These are phyloP conservation scores for Berberis thunbergii DNA, from an alignment of 164 flowering plant genomes.

Conservation along the genomic window DNA sequence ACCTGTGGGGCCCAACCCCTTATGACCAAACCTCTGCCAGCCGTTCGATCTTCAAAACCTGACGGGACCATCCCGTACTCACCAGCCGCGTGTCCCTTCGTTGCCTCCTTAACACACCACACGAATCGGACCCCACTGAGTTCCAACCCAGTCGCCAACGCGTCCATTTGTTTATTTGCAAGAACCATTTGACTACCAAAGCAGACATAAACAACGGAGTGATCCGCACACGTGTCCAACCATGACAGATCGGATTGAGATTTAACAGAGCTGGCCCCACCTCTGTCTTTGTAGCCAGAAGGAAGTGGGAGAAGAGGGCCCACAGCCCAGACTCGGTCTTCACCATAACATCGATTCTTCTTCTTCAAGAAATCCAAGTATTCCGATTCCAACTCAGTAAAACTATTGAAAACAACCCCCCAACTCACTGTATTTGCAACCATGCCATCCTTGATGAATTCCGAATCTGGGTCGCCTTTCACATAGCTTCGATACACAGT, in stretches of 20 bases:
- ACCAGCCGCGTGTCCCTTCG: background rate
- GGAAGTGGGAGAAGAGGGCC: background rate
- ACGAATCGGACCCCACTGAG: slow-evolving; percentile 2
- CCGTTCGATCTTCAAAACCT: slow-evolving; percentile 5
- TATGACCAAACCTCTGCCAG: slow-evolving; percentile 1
- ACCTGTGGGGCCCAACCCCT: slow-evolving; percentile 10
- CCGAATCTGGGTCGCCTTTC: slow-evolving; percentile 23
- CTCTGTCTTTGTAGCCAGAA: background rate
- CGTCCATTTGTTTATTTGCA: slow-evolving; percentile 1
- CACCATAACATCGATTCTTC: background rate
- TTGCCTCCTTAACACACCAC: background rate
- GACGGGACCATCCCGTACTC: slow-evolving; percentile 1
- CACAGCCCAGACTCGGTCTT: slow-evolving; percentile 10
- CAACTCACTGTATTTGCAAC: slow-evolving; percentile 25
- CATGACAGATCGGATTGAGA: slow-evolving; percentile 1
- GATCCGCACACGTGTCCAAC: slow-evolving; percentile 8
- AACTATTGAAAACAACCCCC: slow-evolving; percentile 33
- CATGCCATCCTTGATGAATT: slow-evolving; percentile 16
- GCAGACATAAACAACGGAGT: slow-evolving; percentile 7
- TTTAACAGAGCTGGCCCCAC: slow-evolving; percentile 8
- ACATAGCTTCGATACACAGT: slow-evolving; percentile 17
- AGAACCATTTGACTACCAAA: slow-evolving; percentile 8
- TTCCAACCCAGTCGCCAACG: slow-evolving; percentile 6
- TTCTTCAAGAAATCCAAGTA: slow-evolving; percentile 13
- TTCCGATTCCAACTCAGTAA: slow-evolving; percentile 23